These are phyloP conservation scores for Fusarium penzigii DNA, from an alignment of 2,329 filamentous ascomycete genomes.

Conservation along the genomic window DNA sequence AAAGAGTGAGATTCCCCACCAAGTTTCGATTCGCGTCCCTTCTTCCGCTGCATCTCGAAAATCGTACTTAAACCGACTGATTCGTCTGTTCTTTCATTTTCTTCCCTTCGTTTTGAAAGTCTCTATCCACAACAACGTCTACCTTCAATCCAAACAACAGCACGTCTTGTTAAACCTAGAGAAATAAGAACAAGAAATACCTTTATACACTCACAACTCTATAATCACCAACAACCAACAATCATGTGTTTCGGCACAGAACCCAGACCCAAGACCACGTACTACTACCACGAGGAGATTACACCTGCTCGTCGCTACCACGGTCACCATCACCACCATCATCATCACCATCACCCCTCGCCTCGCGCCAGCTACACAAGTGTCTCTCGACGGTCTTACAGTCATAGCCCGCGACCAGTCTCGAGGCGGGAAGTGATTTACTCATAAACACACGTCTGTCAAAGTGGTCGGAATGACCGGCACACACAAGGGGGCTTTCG, in stretches of 20 bases:
- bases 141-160: too few relatives aligned
- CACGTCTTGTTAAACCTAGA: too few relatives aligned
- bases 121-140: too few relatives aligned
- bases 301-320: conserved; percentile 46
- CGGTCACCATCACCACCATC: conserved; percentile 37
- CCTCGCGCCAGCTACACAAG: conserved; percentile 47
- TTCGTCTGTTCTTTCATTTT: too few relatives aligned
- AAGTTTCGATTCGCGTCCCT: too few relatives aligned
- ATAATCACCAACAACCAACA: conserved; percentile 10
- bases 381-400: conserved; percentile 39
- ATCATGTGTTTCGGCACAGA: conserved; percentile 54
- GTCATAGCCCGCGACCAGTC: conserved; percentile 45
- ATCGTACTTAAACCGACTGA: too few relatives aligned
- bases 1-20: too few relatives aligned
- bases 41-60: too few relatives aligned
- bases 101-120: too few relatives aligned
- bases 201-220: too few relatives aligned
- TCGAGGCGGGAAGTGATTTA: conserved; percentile 39
- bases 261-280: conserved; percentile 45
- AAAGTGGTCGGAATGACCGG: not conserved
- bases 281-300: conserved; percentile 59
- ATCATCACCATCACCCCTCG: conserved; percentile 35
- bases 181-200: not conserved
- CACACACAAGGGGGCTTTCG: too few relatives aligned
- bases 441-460: not conserved